These are phyloP conservation scores for Ganoderma resinaceum DNA, from an alignment of 1,284 basidiomycete genomes.

Conservation along the genomic window DNA sequence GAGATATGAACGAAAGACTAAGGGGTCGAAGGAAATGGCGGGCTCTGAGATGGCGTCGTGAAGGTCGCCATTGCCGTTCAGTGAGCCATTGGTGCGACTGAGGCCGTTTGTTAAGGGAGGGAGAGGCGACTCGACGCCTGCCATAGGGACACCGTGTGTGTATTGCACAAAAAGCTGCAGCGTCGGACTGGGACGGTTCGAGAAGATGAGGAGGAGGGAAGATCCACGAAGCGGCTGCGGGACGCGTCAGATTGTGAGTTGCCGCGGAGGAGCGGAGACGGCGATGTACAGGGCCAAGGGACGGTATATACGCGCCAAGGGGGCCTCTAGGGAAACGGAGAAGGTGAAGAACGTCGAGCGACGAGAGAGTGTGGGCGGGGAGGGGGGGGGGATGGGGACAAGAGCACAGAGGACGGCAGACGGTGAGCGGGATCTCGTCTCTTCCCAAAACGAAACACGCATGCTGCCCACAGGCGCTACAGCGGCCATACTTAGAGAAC, in stretches of 20 bases:
- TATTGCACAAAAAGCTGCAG: slow-evolving; percentile 14
- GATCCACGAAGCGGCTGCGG: not conserved
- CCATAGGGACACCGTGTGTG: slow-evolving; percentile 30
- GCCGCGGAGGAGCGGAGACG: not conserved
- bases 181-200: not conserved
- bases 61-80: slow-evolving; percentile 35
- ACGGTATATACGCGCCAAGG: slow-evolving; percentile 8
- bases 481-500: not conserved
- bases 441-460: not conserved
- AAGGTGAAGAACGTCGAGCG: slow-evolving; percentile 7
- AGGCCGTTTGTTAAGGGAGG: slow-evolving; percentile 27
- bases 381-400: slow-evolving; percentile 1
- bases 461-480: not conserved
- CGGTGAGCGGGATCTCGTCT: not conserved
- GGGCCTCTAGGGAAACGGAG: not conserved
- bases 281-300: slow-evolving; percentile 5
- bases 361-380: slow-evolving; percentile 3
- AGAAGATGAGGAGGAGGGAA: not conserved
- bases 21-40: slow-evolving; percentile 59
- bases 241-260: slow-evolving; percentile 4
- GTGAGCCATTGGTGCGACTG: slow-evolving; percentile 32
- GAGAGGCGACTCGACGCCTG: slow-evolving; percentile 36
- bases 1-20: slow-evolving; percentile 72
- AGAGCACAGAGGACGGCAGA: slow-evolving; percentile 10
- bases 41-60: slow-evolving; percentile 36